Base-by-base conservation (phyloP, 192 early-diverging fungal genomes). In the Funneliformis geosporum region DNA sequence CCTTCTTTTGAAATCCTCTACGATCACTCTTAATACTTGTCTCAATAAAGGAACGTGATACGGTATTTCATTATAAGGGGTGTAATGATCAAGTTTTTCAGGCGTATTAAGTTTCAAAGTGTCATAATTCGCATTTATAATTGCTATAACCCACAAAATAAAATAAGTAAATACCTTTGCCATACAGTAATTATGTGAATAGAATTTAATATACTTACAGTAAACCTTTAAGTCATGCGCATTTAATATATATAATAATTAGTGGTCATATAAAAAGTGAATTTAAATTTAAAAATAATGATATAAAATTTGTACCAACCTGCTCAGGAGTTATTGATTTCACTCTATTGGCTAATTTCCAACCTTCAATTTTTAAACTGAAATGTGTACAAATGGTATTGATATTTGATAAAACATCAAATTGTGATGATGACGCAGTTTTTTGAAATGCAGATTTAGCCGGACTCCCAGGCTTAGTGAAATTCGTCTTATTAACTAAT, bases 121-220 rank as follows among this genome's bases (percentile, higher is more conserved):
- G 11, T 76, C 74, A 46, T 62, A 76, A 62, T 76, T 76, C n/a
- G 25, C 12, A 27, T 18, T 76, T 39, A 76, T 76, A n/a, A 76
- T 76, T 62, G 39, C 74, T 76, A 43, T 23, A n/a, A 14, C 23
- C 21, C 50, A 76, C 40, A 62, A 60, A 42, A 21, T 18, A 4
- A 21, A 21, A 21, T 6, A 55, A 55, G 50, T 55, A 50, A 50
- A 50, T 50, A 50, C 3, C 16, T 50, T 55, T 55, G 21, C 6
- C 16, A 55, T 21, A 55, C 7, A 55, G 5, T 55, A 55, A 55
- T 55, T 21, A 55, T 18, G 18, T 6, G 18, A 18, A 21, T 5
- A 55, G 18, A 55, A 55, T 7, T 55, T 55, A 14, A 55, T 55
- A 55, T 55, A 55, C 50, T 55, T 55, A 55, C 50, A 55, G 5